A percentile compares a stretch with the other conserved stretches of the same genome.
Conservation (phyloP, 768 basidiomycete genomes). For the Suillus paluster region DNA sequence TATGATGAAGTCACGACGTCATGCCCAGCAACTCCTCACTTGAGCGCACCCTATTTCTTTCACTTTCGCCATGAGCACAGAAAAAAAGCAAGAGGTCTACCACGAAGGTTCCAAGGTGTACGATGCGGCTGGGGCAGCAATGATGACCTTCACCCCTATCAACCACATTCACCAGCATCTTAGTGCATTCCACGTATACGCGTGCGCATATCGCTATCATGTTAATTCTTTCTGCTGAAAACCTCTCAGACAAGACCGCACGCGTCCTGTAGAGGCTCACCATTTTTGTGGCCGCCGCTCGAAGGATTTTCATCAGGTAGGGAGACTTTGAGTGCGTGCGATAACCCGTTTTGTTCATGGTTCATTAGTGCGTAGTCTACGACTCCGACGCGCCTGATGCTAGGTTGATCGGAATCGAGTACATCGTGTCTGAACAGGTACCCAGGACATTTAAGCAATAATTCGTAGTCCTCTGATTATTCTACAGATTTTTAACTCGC, state of each 20-base stretch:
- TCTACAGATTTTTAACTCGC: conserved; percentile 38
- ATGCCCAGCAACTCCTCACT: neutral
- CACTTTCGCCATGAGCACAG: conserved; percentile 27
- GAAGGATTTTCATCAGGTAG: conserved; percentile 43
- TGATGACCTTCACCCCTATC: conserved; percentile 42
- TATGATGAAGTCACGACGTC: neutral
- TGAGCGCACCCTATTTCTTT: neutral
- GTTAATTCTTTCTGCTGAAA: neutral
- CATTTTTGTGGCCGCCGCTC: conserved; percentile 47
- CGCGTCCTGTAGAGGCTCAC: conserved; percentile 46
- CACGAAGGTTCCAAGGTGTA: conserved; percentile 27
- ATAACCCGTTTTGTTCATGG: neutral
- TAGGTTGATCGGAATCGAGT: conserved; percentile 57
- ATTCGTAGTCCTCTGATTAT: conserved; percentile 2
- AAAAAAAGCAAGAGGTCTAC: conserved; percentile 31
- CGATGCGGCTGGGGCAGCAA: conserved; percentile 27
- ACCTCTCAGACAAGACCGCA: conserved; percentile 30
- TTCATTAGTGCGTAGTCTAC: conserved; percentile 46
- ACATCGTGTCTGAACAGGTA: conserved; percentile 49
- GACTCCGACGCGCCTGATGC: conserved; percentile 47
- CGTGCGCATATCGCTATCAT: conserved; percentile 23
- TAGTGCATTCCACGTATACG: conserved; percentile 40
- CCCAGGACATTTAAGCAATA: conserved; percentile 1
- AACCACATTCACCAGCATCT: conserved; percentile 35
- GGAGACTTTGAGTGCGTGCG: conserved; percentile 23